These are phyloP conservation scores for Patellaria atrata DNA, from an alignment of 495 filamentous ascomycete species.

Conservation along the genomic window DNA sequence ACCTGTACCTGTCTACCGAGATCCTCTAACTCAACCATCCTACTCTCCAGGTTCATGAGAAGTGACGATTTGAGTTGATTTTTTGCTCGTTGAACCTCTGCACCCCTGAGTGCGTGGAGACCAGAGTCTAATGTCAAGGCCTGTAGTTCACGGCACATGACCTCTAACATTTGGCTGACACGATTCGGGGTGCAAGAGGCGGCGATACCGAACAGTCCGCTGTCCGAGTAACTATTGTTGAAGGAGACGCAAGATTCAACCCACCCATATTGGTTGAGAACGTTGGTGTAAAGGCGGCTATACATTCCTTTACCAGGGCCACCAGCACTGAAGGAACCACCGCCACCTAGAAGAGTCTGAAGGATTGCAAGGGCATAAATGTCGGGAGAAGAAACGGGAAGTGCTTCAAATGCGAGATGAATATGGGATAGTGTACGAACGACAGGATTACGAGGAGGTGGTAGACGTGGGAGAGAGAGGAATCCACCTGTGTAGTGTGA, in stretches of 20 bases:
- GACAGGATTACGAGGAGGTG: constrained; percentile 59
- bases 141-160: constrained; percentile 81
- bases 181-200: constrained; percentile 67
- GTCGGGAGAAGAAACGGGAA: constrained; percentile 76
- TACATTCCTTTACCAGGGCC: constrained; percentile 99
- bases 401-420: constrained; percentile 89
- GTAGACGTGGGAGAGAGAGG: constrained; percentile 65
- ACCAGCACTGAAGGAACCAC: constrained; percentile 93
- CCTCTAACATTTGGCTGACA: constrained; percentile 69
- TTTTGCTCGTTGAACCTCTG: constrained; percentile 90
- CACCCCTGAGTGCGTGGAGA: constrained; percentile 38
- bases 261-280: constrained; percentile 94
- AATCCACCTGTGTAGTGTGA: constrained; percentile 92
- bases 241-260: constrained; percentile 90
- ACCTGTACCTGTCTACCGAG: constrained; percentile 92
- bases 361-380: constrained; percentile 96
- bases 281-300: constrained; percentile 89
- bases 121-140: constrained; percentile 50
- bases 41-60: constrained; percentile 93
- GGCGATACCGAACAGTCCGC: constrained; percentile 85
- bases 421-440: constrained; percentile 78
- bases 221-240: constrained; percentile 95
- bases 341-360: constrained; percentile 88
- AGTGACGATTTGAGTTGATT: constrained; percentile 85
- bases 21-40: constrained; percentile 98